Evolutionary conservation across 352 stramenopile species (phyloP).

Genomic region (Phytophthora sansomeana): DNA sequence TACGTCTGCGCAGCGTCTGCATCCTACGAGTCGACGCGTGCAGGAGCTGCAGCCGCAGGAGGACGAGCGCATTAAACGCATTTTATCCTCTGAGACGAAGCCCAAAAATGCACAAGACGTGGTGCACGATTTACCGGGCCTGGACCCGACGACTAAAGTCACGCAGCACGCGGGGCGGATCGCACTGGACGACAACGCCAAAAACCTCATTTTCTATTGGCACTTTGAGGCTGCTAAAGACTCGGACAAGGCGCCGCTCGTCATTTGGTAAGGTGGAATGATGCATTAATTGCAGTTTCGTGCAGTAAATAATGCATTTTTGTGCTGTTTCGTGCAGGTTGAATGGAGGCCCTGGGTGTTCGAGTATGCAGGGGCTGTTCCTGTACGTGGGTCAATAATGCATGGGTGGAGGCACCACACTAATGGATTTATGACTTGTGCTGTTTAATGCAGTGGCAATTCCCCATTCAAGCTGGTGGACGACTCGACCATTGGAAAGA

Average conservation of each 20-base stretch:
- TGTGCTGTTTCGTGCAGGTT: slow-evolving; percentile 44
- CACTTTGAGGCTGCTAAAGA: slow-evolving; percentile 65
- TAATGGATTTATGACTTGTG: neutral
- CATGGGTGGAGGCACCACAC: neutral
- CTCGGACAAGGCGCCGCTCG: slow-evolving; percentile 59
- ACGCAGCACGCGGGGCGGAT: slow-evolving; percentile 76
- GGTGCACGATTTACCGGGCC: slow-evolving; percentile 57
- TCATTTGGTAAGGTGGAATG: slow-evolving; percentile 65
- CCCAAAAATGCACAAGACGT: slow-evolving; percentile 41
- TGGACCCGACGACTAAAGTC: slow-evolving; percentile 60
- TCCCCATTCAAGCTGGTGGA: slow-evolving; percentile 75
- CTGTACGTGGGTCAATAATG: slow-evolving; percentile 12
- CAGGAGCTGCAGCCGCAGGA: slow-evolving; percentile 16
- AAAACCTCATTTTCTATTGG: slow-evolving; percentile 85
- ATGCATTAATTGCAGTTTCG: neutral
- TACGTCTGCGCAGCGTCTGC: slow-evolving; percentile 37
- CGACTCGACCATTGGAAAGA: slow-evolving; percentile 59
- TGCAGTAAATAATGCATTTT: slow-evolving; percentile 2
- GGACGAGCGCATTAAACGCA: neutral
- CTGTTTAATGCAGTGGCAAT: slow-evolving; percentile 37
- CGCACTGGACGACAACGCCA: slow-evolving; percentile 48
- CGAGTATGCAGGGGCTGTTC: slow-evolving; percentile 83
- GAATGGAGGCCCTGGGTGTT: slow-evolving; percentile 84
- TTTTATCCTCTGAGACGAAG: slow-evolving; percentile 5
- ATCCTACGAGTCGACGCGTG: slow-evolving; percentile 20